phyloP scores from a whole-genome alignment of 441 rosid genomes.

The Euphorbia celastroides region DNA sequence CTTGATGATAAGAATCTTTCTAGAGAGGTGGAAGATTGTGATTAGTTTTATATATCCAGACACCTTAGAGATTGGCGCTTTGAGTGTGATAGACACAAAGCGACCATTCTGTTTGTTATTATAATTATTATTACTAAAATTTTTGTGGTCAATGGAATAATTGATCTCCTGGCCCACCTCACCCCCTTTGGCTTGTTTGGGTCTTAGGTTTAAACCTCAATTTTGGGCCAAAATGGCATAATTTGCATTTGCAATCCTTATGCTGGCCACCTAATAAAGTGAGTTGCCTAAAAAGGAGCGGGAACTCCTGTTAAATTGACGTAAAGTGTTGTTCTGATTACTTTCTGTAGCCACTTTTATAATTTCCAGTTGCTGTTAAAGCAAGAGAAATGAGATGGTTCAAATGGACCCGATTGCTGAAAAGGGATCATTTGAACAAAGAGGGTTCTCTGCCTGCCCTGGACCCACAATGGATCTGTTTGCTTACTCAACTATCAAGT shows the following conservation, averaged over 20 bases:
- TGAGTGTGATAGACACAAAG: constrained; percentile 19
- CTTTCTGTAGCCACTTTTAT: constrained; percentile 20
- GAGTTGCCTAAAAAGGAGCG: constrained; percentile 15
- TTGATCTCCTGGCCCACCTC: constrained; percentile 21
- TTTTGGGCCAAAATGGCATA: constrained; percentile 15
- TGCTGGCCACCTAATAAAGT: constrained; percentile 20
- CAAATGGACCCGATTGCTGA: constrained; percentile 23
- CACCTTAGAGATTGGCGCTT: constrained; percentile 5
- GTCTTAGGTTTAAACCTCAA: constrained; percentile 15
- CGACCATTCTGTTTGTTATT: constrained; percentile 16
- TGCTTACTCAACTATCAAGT: constrained; percentile 8
- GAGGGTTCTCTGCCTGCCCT: background rate
- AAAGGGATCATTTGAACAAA: constrained; percentile 8
- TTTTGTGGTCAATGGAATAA: constrained; percentile 23
- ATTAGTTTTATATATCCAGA: background rate
- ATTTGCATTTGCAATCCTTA: constrained; percentile 17
- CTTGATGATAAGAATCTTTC: constrained; percentile 15
- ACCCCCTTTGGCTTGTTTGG: constrained; percentile 7
- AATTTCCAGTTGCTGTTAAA: constrained; percentile 23
- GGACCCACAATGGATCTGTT: constrained; percentile 6
- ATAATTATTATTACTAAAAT: no score
- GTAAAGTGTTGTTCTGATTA: constrained; percentile 11
- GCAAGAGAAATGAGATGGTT: constrained; percentile 14
- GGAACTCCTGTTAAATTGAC: constrained; percentile 16
- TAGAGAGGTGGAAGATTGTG: constrained; percentile 20